Evolutionary conservation across 345 rosid species (phyloP).

Genomic region (Eucalyptus sp.): DNA sequence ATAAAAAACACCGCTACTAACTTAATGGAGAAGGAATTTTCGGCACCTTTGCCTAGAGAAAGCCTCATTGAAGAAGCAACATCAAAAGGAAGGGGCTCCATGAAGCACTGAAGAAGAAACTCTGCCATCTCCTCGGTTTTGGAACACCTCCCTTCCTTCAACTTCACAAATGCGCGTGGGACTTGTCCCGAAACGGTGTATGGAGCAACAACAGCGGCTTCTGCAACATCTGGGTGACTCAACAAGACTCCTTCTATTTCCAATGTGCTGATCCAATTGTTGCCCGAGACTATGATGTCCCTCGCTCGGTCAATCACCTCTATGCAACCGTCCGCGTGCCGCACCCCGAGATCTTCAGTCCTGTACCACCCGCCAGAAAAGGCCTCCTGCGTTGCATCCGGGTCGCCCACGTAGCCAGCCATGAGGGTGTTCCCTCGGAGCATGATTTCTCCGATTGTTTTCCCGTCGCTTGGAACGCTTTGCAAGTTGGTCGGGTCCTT

Average conservation of each 20-base stretch:
- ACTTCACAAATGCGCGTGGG: slow-evolving; percentile 36
- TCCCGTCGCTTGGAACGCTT: slow-evolving; percentile 39
- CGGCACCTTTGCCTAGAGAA: slow-evolving; percentile 36
- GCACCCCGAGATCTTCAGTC: slow-evolving; percentile 48
- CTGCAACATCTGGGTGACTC: slow-evolving; percentile 23
- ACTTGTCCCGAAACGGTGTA: neutral
- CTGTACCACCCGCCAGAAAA: slow-evolving; percentile 51
- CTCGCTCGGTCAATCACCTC: slow-evolving; percentile 51
- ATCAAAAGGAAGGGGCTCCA: no score
- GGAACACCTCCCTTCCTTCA: slow-evolving; percentile 17
- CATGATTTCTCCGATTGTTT: slow-evolving; percentile 48
- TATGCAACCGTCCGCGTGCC: slow-evolving; percentile 29
- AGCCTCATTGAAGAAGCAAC: no score
- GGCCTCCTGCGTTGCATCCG: slow-evolving; percentile 28
- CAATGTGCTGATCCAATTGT: slow-evolving; percentile 15
- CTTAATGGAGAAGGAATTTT: no score
- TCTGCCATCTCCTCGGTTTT: slow-evolving; percentile 15
- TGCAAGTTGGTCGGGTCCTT: slow-evolving; percentile 32
- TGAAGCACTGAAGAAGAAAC: no score
- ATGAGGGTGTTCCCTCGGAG: slow-evolving; percentile 39
- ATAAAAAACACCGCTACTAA: slow-evolving; percentile 14
- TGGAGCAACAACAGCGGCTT: slow-evolving; percentile 32
- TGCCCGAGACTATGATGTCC: slow-evolving; percentile 11
- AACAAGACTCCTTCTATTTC: slow-evolving; percentile 31
- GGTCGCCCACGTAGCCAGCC: slow-evolving; percentile 43